phyloP scores from a whole-genome alignment of 306 rosid species.

The Astragalus membranaceus region DNA sequence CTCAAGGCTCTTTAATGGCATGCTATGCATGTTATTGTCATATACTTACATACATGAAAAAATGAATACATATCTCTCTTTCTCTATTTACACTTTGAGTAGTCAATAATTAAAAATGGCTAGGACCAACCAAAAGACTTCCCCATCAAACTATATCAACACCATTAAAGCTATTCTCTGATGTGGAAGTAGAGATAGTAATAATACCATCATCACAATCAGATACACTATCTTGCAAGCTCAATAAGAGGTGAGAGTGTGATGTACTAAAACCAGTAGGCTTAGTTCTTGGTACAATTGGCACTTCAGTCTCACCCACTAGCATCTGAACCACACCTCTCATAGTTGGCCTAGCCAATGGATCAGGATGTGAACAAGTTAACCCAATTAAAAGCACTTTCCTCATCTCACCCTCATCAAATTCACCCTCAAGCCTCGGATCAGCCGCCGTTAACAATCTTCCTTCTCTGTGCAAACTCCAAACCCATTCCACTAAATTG shows the following conservation, averaged over 20 bases:
- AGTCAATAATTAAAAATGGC: constrained; percentile 32
- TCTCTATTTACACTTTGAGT: constrained; percentile 27
- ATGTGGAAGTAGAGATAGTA: constrained; percentile 64
- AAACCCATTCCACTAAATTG: constrained; percentile 97
- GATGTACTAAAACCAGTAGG: constrained; percentile 72
- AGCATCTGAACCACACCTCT: constrained; percentile 83
- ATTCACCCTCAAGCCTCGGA: constrained; percentile 47
- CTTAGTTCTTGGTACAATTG: constrained; percentile 66
- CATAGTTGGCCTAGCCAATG: constrained; percentile 68
- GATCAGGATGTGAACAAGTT: constrained; percentile 89
- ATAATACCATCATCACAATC: constrained; percentile 76
- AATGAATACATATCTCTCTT: constrained; percentile 33
- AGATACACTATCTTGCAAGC: constrained; percentile 85
- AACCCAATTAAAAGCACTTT: constrained; percentile 63
- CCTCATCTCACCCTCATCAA: constrained; percentile 69
- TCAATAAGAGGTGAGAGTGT: constrained; percentile 57
- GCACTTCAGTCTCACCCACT: constrained; percentile 80
- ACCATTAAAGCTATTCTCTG: constrained; percentile 52
- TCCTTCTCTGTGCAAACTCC: constrained; percentile 80
- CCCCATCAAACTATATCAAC: constrained; percentile 44
- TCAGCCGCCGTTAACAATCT: constrained; percentile 65
- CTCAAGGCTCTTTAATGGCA: constrained; percentile 17
- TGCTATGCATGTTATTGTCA: constrained; percentile 33
- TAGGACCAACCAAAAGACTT: background rate
- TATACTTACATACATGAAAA: constrained; percentile 42